Evolutionary conservation across 2,329 filamentous ascomycete genomes (phyloP), one percentile per base, ranked within the genome.

Genomic region (Talaromyces verruculosus): DNA sequence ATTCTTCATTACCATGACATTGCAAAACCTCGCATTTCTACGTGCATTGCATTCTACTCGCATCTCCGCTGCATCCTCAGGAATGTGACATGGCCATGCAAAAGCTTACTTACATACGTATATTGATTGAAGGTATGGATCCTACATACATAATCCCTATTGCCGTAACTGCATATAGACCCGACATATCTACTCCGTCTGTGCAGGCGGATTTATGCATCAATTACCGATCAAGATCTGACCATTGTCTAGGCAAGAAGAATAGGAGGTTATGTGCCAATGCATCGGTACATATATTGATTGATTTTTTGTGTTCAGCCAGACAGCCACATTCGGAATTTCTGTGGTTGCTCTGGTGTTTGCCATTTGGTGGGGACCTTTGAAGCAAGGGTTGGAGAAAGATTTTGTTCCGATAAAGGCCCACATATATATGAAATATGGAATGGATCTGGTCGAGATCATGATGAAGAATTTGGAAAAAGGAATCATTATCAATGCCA

Each of bases 21-120:
- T 49, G 45, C 11, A 11, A 33, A 33, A n/a, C 5, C 53, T 57
- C 10, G 30, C 53, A 39, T 57, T 28, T 39, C 22, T n/a, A 41
- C 61, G n/a, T 30, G 45, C 43, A 39, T 61, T 39, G 28, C 41
- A 15, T 43, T 41, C 22, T 43, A 5, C 39, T 17, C 49, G 51
- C 49, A 58, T 47, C 39, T 61, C 39, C 41, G 41, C 13, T 62
- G 51, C 65, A 66, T 39, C n/a, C 58, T 59, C 53, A 59, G 61
- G 65, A 66, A 66, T 66, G 65, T 66, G 65, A 66, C 53, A 53
- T 43, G 53, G 53, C 35, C 43, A 66, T 53, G 60, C 25, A 51
- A 65, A 62, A 62, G 58, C 49, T 28, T 62, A 65, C 59, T 57
- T 62, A 43, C 25, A 35, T 49, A 33, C 30, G 30, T 33, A 33